Evolutionary conservation across 75 land plant genomes (phyloP), one percentile per base, ranked within the genome.

Genomic region (Picea sitchensis): DNA sequence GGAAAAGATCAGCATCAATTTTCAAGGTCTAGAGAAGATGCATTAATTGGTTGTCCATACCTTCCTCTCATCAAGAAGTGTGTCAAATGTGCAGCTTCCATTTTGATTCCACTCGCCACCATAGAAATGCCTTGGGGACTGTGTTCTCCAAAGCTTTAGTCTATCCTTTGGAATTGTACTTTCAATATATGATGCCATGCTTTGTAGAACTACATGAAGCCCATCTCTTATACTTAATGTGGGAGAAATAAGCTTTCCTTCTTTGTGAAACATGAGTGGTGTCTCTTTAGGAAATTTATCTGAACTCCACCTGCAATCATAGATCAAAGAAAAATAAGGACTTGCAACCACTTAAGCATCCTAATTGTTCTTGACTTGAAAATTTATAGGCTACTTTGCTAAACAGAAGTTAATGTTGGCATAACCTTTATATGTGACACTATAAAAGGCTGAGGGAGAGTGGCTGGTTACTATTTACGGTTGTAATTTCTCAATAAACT

Each of bases 51-150:
- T 17, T 82, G 18, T n/a, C 26, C 47, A n/a, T 86, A 96, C 99
- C 97, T 94, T 86, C 12, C 38, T 18, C 67, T 86, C 86, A 12
- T 82, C 80, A n/a, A 96, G 90, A 26, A 94, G 95, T 14, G 65
- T 65, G 59, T 85, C 75, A 60, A 89, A 87, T 72, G 89, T 75
- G 79, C 99, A 96, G 82, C 98, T 96, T 5, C 99, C 98, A 79
- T 94, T 92, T 77, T 94, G 92, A 81, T 96, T 91, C 99, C 99
- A 96, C 6, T 96, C 97, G 6, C 99, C 99, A 77, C 92, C 93
- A 82, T 88, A 79, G 74, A 96, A 96, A 81, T 96, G 99, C 54
- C 99, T 87, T n/a, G 99, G 99, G 0, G 99, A 94, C 61, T 96
- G 99, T 44, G 88, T 77, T 21, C 98, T 87, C 99, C 99, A 96